These are phyloP conservation scores for Ganoderma multipileum DNA, from an alignment of 1,284 basidiomycete genomes.

Conservation along the genomic window DNA sequence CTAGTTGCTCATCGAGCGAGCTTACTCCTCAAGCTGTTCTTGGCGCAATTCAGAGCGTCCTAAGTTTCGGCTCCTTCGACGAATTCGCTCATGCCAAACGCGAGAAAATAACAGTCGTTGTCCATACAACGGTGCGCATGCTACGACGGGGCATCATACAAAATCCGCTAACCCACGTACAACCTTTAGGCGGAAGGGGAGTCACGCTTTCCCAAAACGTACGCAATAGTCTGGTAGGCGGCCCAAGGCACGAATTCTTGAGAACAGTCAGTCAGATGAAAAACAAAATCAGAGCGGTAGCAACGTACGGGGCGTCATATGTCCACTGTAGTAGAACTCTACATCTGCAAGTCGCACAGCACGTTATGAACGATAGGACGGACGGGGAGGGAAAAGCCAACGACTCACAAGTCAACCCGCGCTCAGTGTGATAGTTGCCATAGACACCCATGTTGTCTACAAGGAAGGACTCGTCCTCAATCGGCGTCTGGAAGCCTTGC, in stretches of 20 bases:
- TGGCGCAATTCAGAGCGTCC: too few species aligned
- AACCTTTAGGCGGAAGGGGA: constrained; percentile 48
- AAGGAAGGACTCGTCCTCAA: constrained; percentile 43
- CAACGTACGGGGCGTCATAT: constrained; percentile 63
- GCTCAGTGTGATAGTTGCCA: constrained; percentile 45
- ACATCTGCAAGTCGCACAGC: constrained; percentile 45
- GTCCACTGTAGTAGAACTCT: constrained; percentile 62
- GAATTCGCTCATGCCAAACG: too few species aligned
- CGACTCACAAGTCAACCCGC: constrained; percentile 43
- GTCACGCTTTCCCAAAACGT: constrained; percentile 55
- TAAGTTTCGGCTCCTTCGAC: background rate
- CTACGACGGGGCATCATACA: background rate
- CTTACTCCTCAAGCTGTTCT: too few species aligned
- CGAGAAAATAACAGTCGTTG: background rate
- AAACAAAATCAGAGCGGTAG: background rate
- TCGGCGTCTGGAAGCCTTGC: constrained; percentile 49
- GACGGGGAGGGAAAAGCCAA: background rate
- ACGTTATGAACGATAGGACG: background rate
- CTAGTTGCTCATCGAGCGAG: too few species aligned
- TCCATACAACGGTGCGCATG: background rate
- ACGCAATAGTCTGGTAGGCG: constrained; percentile 57
- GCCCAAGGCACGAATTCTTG: constrained; percentile 67
- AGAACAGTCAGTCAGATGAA: background rate
- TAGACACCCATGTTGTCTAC: constrained; percentile 45
- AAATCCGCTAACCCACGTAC: background rate